Base-by-base conservation (phyloP, 495 filamentous ascomycete genomes). In the Tuber umbilicatum region DNA sequence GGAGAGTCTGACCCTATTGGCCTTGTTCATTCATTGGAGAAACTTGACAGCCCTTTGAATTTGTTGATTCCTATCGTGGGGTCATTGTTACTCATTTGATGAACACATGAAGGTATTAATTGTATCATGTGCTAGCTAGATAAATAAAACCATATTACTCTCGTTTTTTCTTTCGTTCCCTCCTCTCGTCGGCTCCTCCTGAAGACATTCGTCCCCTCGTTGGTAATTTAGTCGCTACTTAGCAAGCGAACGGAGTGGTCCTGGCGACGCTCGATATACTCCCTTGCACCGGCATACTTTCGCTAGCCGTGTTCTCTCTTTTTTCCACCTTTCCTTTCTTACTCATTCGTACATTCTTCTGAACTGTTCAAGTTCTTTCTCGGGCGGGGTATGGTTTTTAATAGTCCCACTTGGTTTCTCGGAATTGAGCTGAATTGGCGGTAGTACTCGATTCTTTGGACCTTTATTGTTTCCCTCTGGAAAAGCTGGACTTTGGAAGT, bases 201-300 rank as follows among this genome's bases (percentile, higher is more conserved):
- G 55, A 64, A 31, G 4, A 35, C 16, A 35, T 64, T 35, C 55
- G 55, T 64, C 55, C 55, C 14, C 55, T 19, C 27, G 55, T 35
- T 35, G 27, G 27, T 14, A 64, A 64, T 64, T 64, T 35, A 64
- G 55, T 64, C 55, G 55, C 27, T 35, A 35, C 55, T 12, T 19
- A 64, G 55, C 55, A 64, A 64, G 55, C 55, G 55, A 64, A 64
- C 27, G 19, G 55, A 64, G 55, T 64, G 55, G 55, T 64, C 55
- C 55, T 64, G 55, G 55, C 17, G 55, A 64, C 55, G 55, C 55
- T 64, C 55, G 55, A 64, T 64, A 64, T 64, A 64, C 55, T 64
- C 35, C 55, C 55, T 64, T 64, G 55, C 14, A 14, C 16, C 55
- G 55, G 14, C 31, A 64, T 64, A 64, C 55, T 35, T 64, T 64